These are phyloP conservation scores for Pseudoscleropodium purum DNA, from an alignment of 225 moss, liverwort and hornwort genomes.

Conservation along the genomic window DNA sequence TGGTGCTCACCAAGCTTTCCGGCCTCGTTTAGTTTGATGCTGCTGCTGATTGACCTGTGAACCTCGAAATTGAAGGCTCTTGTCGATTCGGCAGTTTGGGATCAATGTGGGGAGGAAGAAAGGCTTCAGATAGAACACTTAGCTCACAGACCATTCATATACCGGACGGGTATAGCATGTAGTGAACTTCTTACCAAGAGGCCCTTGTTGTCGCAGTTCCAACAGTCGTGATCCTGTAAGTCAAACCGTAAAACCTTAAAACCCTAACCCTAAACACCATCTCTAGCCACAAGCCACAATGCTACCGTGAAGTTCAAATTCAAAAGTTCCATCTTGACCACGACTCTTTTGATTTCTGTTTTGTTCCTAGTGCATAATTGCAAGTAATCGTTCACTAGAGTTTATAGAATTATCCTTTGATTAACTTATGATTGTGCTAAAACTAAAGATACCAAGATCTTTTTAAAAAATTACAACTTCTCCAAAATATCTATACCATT, in stretches of 20 bases:
- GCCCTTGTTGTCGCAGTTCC: not conserved
- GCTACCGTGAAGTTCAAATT: not conserved
- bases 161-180: not conserved
- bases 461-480: not conserved
- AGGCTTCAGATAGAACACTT: not conserved
- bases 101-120: not conserved
- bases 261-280: not conserved
- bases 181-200: not conserved
- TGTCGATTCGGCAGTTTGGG: not conserved
- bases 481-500: not conserved
- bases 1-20: not conserved
- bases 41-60: not conserved
- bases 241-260: not conserved
- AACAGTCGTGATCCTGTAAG: not conserved
- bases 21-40: not conserved
- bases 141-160: not conserved
- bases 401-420: not conserved
- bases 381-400: not conserved
- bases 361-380: not conserved
- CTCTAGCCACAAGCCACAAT: not conserved
- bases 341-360: not conserved
- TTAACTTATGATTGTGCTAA: not conserved
- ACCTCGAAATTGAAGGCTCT: not conserved
- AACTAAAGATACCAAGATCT: not conserved
- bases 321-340: not conserved